Base-by-base conservation (phyloP, 345 rosid genomes). In the Acer campestre region DNA sequence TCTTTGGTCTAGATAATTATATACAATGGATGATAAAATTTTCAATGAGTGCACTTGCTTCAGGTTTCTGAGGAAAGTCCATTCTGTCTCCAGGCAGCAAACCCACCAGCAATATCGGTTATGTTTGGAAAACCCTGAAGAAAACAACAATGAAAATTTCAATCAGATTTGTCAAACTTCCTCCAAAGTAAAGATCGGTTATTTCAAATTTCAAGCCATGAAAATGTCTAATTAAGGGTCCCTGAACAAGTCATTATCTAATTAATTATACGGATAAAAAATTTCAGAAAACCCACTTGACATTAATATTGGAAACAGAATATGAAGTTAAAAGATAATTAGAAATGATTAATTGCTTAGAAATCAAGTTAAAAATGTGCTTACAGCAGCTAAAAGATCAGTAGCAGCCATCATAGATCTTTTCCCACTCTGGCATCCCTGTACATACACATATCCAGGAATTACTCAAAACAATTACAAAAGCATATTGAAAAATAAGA, bases 341-440 rank as follows among this genome's bases (percentile, higher is more conserved):
- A 35, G 6, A 35, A 35, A 35, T 35, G 38, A 35, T 35, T 35
- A 35, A 35, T 67, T 8, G 59, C 53, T 23, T 27, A 17, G 17
- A 25, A 75, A 40, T 65, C 51, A 35, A 35, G 38, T 35, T 35
- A 35, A 35, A 35, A 35, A 35, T 35, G 38, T 35, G 61, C 93
- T 92, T 85, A 93, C 99, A 68, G 88, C 90, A 49, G 91, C 84
- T 71, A 89, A 77, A 67, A 95, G 98, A 68, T 88, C 97, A 42
- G 84, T 81, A 38, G 97, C 97, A 11, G 98, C 99, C 93, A 92
- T 84, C 74, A 91, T 59, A 71, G 98, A 95, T 68, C 85, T 82
- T 63, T 90, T 78, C 76, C 99, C 98, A 29, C 74, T 72, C 73
- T 95, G 94, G 73, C 97, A 93, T 44, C 99, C 97, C 98, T 95